These are phyloP conservation scores for Deinandra increscens DNA, from an alignment of 129 eudicot genomes.

Conservation along the genomic window DNA sequence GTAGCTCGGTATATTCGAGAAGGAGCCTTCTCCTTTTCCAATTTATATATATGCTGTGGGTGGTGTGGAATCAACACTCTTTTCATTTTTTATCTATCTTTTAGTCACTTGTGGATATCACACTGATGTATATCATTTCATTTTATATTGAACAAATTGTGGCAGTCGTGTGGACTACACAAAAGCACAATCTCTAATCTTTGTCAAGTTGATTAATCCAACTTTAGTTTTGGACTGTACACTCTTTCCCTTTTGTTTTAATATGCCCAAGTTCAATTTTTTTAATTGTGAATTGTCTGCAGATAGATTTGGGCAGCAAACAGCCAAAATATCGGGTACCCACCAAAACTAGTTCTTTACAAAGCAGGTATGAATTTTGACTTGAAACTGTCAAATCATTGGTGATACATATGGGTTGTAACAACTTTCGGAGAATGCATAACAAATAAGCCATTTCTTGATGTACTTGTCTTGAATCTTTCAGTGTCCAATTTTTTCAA, in stretches of 20 bases:
- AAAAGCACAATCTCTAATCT: not conserved
- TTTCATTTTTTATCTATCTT: not conserved
- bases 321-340: not conserved
- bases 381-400: not conserved
- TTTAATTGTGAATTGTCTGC: constrained; percentile 3
- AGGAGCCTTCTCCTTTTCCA: constrained; percentile 7
- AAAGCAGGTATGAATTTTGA: not conserved
- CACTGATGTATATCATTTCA: not conserved
- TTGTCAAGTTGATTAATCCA: constrained; percentile 6
- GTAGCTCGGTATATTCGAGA: not conserved
- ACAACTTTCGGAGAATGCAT: not conserved
- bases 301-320: constrained; percentile 18
- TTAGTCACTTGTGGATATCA: not conserved
- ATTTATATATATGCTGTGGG: not conserved
- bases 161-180: constrained; percentile 22
- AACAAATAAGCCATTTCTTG: not conserved
- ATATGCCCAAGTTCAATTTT: not conserved
- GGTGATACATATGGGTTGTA: not conserved
- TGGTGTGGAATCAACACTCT: not conserved
- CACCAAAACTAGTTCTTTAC: not conserved
- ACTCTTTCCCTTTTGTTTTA: constrained; percentile 13
- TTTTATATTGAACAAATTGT: constrained; percentile 14
- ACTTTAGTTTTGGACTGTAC: constrained; percentile 31
- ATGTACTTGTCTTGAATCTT: not conserved
- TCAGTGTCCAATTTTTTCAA: not conserved